Evolutionary conservation across 2,329 filamentous ascomycete species (phyloP).

Genomic region (Paracorniculantispora psalliotae): DNA sequence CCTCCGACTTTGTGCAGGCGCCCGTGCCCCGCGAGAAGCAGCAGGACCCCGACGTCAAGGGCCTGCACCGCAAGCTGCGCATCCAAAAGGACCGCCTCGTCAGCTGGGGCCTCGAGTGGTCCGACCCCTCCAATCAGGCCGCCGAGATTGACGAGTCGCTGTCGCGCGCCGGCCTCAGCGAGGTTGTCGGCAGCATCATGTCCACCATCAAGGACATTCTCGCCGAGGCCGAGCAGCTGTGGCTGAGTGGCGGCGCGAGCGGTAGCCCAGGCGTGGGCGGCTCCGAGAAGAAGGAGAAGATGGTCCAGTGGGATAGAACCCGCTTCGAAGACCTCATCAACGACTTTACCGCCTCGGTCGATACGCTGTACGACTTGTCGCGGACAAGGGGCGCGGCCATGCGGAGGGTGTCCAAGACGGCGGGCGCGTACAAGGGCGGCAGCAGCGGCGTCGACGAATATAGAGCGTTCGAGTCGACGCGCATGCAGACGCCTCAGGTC

Average conservation of each 20-base stretch:
- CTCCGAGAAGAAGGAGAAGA: conserved; percentile 48
- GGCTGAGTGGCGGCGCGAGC: conserved; percentile 53
- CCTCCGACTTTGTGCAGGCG: conserved; percentile 66
- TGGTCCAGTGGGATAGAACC: conserved; percentile 63
- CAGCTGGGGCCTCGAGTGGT: conserved; percentile 79
- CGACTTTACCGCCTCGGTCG: conserved; percentile 72
- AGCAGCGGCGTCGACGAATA: conserved; percentile 42
- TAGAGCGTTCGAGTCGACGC: conserved; percentile 52
- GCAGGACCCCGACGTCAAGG: conserved; percentile 61
- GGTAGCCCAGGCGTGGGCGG: conserved; percentile 34
- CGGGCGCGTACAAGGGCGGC: conserved; percentile 30
- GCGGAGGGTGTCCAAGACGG: conserved; percentile 24
- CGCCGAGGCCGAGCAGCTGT: conserved; percentile 69
- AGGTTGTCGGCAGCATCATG: conserved; percentile 74
- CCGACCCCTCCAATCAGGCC: conserved; percentile 59
- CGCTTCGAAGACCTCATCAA: conserved; percentile 70
- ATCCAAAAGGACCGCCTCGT: conserved; percentile 77
- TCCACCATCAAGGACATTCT: conserved; percentile 75
- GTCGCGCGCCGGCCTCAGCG: conserved; percentile 68
- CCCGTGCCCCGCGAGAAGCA: conserved; percentile 54
- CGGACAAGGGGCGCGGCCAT: conserved; percentile 48
- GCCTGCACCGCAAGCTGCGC: conserved; percentile 68
- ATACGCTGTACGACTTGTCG: conserved; percentile 73
- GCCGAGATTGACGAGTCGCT: conserved; percentile 67
- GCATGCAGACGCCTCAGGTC: conserved; percentile 57